Conservation (phyloP, 495 filamentous ascomycete genomes). For the Sordaria brevicollis region DNA sequence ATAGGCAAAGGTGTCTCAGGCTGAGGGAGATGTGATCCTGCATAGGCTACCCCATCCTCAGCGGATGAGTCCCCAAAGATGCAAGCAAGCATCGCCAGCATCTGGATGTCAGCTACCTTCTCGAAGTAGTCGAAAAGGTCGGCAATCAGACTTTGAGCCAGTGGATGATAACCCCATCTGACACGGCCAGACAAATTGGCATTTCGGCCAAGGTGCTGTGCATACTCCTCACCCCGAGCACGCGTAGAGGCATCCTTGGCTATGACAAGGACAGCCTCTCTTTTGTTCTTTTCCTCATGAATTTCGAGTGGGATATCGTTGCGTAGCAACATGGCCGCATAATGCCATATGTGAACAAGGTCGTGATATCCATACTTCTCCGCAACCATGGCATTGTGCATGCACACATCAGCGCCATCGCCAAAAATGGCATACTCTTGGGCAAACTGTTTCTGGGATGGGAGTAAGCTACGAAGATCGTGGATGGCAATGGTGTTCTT, state of each 20-base stretch:
- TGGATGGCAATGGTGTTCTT: conserved; percentile 59
- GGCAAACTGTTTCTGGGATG: conserved; percentile 67
- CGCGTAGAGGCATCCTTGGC: conserved; percentile 46
- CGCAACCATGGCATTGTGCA: conserved; percentile 71
- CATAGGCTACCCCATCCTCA: conserved; percentile 37
- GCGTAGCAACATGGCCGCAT: conserved; percentile 65
- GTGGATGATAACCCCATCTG: conserved; percentile 77
- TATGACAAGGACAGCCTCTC: conserved; percentile 51
- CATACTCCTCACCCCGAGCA: conserved; percentile 29
- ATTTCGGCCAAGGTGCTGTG: conserved; percentile 2
- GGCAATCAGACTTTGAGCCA: conserved; percentile 66
- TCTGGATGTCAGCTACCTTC: conserved; percentile 70
- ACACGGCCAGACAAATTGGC: conserved; percentile 46
- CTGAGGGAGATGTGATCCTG: conserved; percentile 33
- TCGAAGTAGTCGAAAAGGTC: conserved; percentile 70
- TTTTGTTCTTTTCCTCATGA: conserved; percentile 30
- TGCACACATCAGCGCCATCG: conserved; percentile 65
- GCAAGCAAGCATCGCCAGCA: conserved; percentile 91
- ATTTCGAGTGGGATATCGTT: conserved; percentile 63
- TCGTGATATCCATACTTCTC: conserved; percentile 62
- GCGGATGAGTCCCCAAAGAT: conserved; percentile 60
- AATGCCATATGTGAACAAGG: conserved; percentile 73
- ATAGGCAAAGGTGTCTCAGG: conserved; percentile 50
- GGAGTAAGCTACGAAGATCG: conserved; percentile 54
- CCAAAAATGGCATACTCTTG: conserved; percentile 76